phyloP scores from a whole-genome alignment of 768 basidiomycete genomes.

The Lentinula sp. region DNA sequence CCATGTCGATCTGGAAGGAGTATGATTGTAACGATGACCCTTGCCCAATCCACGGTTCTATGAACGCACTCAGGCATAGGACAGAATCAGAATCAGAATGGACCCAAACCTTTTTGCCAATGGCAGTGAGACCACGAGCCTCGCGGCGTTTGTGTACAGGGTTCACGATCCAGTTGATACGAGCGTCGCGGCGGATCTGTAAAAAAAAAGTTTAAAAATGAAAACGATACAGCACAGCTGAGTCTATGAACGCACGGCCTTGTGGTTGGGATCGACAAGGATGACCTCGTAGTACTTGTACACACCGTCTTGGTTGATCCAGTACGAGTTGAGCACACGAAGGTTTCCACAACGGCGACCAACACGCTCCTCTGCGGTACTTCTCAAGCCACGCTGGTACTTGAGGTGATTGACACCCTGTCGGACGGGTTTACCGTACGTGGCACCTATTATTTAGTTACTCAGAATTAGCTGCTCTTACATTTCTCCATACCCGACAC shows the following conservation, averaged over 20 bases:
- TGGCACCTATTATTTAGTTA: constrained; percentile 59
- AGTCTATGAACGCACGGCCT: constrained; percentile 57
- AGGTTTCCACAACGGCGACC: constrained; percentile 94
- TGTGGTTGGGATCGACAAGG: constrained; percentile 92
- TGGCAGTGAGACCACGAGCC: constrained; percentile 93
- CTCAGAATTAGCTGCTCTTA: not conserved
- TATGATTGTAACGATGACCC: constrained; percentile 91
- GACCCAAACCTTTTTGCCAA: constrained; percentile 81
- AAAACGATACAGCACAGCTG: not conserved
- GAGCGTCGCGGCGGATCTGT: constrained; percentile 89
- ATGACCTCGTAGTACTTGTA: constrained; percentile 99
- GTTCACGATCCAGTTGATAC: constrained; percentile 99
- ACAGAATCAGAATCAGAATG: not conserved
- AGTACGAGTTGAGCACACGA: constrained; percentile 97
- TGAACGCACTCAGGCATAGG: not conserved
- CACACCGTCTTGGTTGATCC: constrained; percentile 98
- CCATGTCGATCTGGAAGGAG: constrained; percentile 88
- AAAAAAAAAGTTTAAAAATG: not conserved
- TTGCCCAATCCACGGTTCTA: constrained; percentile 98
- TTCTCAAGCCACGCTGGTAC: constrained; percentile 88
- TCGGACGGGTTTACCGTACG: constrained; percentile 97
- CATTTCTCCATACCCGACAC: not conserved
- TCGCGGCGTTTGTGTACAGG: constrained; percentile 99
- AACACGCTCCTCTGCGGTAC: constrained; percentile 96
- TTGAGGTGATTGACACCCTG: constrained; percentile 99